These are phyloP conservation scores for Phaeomoniella chlamydospora DNA, from an alignment of 2,329 filamentous ascomycete species.

Conservation along the genomic window DNA sequence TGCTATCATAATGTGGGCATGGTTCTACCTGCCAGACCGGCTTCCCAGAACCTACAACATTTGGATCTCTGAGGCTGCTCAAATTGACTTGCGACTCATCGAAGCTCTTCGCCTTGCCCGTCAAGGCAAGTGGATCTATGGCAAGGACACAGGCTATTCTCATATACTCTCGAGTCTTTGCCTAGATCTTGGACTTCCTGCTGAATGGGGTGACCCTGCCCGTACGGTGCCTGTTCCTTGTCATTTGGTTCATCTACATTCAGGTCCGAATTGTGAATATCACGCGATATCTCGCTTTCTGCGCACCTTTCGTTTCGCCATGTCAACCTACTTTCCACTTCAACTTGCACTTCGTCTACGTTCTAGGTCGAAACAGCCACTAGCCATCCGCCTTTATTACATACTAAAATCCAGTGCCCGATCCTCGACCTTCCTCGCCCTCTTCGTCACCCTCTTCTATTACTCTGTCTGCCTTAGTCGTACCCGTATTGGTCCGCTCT, in stretches of 20 bases:
- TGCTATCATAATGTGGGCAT: slow-evolving; percentile 75
- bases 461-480: slow-evolving; percentile 70
- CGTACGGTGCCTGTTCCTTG: slow-evolving; percentile 61
- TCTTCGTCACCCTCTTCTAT: slow-evolving; percentile 69
- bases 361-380: not conserved
- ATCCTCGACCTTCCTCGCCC: slow-evolving; percentile 63
- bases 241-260: slow-evolving; percentile 70
- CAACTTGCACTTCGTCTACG: slow-evolving; percentile 50
- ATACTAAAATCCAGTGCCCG: slow-evolving; percentile 47
- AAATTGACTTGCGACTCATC: slow-evolving; percentile 60
- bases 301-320: slow-evolving; percentile 58
- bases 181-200: slow-evolving; percentile 52
- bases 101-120: slow-evolving; percentile 56
- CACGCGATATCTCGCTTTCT: slow-evolving; percentile 56
- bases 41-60: slow-evolving; percentile 62
- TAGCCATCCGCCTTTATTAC: slow-evolving; percentile 19
- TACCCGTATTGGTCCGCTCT: slow-evolving; percentile 54
- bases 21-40: slow-evolving; percentile 61
- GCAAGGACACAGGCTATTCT: slow-evolving; percentile 56
- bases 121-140: slow-evolving; percentile 52
- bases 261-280: slow-evolving; percentile 57
- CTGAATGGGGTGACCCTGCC: slow-evolving; percentile 58
- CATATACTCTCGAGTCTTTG: slow-evolving; percentile 56
- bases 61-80: slow-evolving; percentile 68
- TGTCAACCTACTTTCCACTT: slow-evolving; percentile 63